phyloP scores from a whole-genome alignment of 306 rosid species.

The Quercus engelmannii region DNA sequence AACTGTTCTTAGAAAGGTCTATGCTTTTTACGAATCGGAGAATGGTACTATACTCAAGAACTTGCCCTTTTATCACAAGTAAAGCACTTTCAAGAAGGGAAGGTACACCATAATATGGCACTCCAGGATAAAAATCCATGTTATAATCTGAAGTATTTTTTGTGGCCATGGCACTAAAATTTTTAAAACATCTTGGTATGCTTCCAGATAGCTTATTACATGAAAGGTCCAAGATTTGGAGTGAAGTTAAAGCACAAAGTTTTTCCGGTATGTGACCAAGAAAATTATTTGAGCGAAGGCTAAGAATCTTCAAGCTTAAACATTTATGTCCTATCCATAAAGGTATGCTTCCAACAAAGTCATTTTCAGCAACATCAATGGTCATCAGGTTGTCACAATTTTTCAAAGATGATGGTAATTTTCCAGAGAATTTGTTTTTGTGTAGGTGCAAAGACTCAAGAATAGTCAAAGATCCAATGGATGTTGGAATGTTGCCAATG shows the following conservation, averaged over 20 bases:
- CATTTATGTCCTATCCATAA: too few species aligned
- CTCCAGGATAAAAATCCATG: accelerated
- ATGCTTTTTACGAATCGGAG: too few species aligned
- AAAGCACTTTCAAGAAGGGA: too few species aligned
- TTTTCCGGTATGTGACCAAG: background rate
- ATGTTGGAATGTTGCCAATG: constrained; percentile 22
- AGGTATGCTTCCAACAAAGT: too few species aligned
- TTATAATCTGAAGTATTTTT: accelerated
- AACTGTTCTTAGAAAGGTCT: too few species aligned
- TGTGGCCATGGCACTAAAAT: background rate
- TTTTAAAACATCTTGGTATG: constrained; percentile 9
- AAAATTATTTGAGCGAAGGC: constrained; percentile 13
- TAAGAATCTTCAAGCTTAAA: background rate
- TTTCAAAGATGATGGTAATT: too few species aligned
- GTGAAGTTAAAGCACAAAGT: constrained; percentile 2
- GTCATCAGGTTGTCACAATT: accelerated
- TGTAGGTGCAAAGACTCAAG: constrained; percentile 12
- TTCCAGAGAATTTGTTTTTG: background rate
- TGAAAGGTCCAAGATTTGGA: constrained; percentile 19
- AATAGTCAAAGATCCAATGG: constrained; percentile 10
- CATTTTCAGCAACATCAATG: background rate
- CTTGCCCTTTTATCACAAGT: too few species aligned
- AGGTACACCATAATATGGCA: accelerated
- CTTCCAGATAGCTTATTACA: background rate
- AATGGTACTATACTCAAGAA: too few species aligned